Evolutionary conservation across 495 filamentous ascomycete species (phyloP), one percentile per base, ranked within the genome.

Genomic region (Hypoxylon cercidicola): DNA sequence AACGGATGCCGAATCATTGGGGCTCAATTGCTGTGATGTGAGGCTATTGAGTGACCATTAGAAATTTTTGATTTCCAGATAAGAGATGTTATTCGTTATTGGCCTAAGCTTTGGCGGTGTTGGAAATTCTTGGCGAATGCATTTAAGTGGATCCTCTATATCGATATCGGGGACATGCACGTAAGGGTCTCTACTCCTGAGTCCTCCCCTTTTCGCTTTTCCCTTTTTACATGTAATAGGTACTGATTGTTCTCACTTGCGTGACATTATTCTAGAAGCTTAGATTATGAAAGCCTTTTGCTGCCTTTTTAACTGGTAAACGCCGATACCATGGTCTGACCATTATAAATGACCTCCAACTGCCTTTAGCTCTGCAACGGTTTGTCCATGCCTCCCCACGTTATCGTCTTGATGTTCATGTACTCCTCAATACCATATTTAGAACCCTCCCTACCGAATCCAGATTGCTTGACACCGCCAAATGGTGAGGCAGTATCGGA

Each of bases 381-480:
- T 77, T 86, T 78, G 45, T 84, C 84, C 83, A 93, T 88, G 1
- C 91, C 90, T 8, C 91, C 93, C 72, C 90, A 85, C 5, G 92
- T 95, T 35, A 97, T 86, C 79, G 86, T 95, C 84, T 99, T 99
- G 41, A 89, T 91, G 50, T 85, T 77, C 71, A 89, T 84, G 75
- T 96, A 99, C 78, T 97, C 95, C 9, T 90, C 90, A 67, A 96
- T 89, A 13, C 95, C 95, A 72, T 96, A 92, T 75, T 89, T 89
- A 75, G 90, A 93, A 32, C 95, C 95, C 78, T 99, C 94, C 32
- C 93, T 77, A 16, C 95, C 94, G 66, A 97, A 97, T 3, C 94
- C 94, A 72, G 89, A 93, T 76, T 91, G 83, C 77, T 99, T 99
- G 15, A 99, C 91, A 57, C 94, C 95, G 16, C 94, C 95, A 73